A percentile compares a stretch with the other conserved stretches of the same genome.
Conservation (phyloP, 2,329 filamentous ascomycete species). For the Neonectria ditissima region DNA sequence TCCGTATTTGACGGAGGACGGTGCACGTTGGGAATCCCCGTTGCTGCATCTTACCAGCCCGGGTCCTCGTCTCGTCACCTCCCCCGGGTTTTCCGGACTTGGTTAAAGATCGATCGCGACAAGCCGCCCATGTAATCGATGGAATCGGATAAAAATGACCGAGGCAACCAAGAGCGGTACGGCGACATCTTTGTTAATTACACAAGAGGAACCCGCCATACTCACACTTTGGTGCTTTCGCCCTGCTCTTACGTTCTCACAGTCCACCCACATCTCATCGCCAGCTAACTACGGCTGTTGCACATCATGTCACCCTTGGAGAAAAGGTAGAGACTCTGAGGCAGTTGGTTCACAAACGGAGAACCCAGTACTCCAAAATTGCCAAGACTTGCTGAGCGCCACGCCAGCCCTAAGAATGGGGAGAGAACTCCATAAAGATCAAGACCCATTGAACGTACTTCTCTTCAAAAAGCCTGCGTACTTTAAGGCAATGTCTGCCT, state of each 20-base stretch:
- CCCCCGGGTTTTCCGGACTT: background rate
- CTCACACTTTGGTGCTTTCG: too few species aligned
- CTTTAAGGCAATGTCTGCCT: background rate
- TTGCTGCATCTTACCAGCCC: background rate
- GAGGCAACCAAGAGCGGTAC: background rate
- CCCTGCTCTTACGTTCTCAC: too few species aligned
- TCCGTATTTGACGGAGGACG: slow-evolving; percentile 14
- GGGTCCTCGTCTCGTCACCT: background rate
- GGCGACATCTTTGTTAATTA: too few species aligned
- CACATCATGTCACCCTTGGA: background rate
- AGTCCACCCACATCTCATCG: background rate
- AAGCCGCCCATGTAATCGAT: background rate
- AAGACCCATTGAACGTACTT: background rate
- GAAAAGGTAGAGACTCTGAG: background rate
- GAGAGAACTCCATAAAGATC: background rate
- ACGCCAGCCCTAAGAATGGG: background rate
- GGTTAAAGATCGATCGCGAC: background rate
- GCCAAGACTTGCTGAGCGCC: background rate
- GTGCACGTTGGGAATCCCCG: too few species aligned
- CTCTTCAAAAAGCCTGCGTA: background rate
- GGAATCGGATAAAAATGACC: background rate
- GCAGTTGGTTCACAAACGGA: background rate
- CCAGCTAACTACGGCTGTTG: background rate
- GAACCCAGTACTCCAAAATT: background rate
- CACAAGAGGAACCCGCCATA: background rate